These are phyloP conservation scores for Coprinellus aureogranulatus DNA, from an alignment of 768 basidiomycete species.

Conservation along the genomic window DNA sequence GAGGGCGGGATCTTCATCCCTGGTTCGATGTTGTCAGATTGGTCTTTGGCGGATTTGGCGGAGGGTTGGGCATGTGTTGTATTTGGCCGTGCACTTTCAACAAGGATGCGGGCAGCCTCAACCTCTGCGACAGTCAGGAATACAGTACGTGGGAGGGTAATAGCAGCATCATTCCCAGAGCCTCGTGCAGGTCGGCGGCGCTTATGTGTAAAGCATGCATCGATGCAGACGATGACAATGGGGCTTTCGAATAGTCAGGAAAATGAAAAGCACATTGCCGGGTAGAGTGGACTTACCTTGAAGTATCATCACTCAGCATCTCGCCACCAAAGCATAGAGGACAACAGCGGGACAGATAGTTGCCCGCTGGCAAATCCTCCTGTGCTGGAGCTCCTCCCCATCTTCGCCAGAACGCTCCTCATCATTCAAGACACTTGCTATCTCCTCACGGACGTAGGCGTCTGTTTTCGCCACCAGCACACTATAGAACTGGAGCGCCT, in stretches of 20 bases:
- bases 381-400: not conserved
- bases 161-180: not conserved
- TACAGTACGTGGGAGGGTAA: slow-evolving; percentile 7
- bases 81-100: not conserved
- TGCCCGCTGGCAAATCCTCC: not conserved
- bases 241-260: not conserved
- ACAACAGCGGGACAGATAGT: not conserved
- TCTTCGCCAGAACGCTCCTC: not conserved
- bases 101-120: not conserved
- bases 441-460: not conserved
- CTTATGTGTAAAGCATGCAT: slow-evolving; percentile 19
- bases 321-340: not conserved
- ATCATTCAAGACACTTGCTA: not conserved
- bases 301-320: not conserved
- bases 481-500: not conserved
- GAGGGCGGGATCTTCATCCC: slow-evolving; percentile 10
- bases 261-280: not conserved
- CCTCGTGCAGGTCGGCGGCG: not conserved
- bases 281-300: not conserved
- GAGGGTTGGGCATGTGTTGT: too few species aligned
- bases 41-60: not conserved
- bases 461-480: not conserved
- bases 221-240: slow-evolving; percentile 11
- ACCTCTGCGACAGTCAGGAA: slow-evolving; percentile 7
- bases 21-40: not conserved